Evolutionary conservation across 495 filamentous ascomycete genomes (phyloP), one percentile per base, ranked within the genome.

Genomic region (Penicillium turbatum): DNA sequence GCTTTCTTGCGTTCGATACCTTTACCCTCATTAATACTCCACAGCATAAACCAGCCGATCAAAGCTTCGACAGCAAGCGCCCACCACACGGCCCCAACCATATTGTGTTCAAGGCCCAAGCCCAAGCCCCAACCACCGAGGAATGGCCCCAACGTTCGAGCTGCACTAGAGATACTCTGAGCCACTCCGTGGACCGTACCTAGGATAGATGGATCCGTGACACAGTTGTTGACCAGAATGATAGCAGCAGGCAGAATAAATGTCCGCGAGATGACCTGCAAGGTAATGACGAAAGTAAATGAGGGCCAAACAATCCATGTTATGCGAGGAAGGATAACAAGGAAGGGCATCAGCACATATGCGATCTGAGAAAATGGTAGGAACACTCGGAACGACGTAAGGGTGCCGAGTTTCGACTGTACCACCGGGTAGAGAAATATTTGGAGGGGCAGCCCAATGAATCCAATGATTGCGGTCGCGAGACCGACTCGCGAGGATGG

Each of bases 11-110:
- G 58, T 40, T 74, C 65, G 29, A 75, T 74, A 2, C 77, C 77
- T 36, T 67, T 71, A 0, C 82, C 83, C 48, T 86, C 83, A 42
- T 71, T 69, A 16, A 86, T 74, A 46, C 66, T 72, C 73, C 73
- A 73, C 10, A 78, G 67, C 26, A 78, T 73, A 45, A 78, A 55
- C 62, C 73, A 75, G 0, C 82, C 83, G 3, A 78, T 32, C 3
- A 76, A 48, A 0, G 82, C 73, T 37, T 83, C 73, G 38, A 69
- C 68, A 53, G 73, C 82, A 54, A 86, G 55, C 11, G 55, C 69
- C 88, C 88, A 92, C 84, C 86, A 92, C 15, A 86, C 82, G 10
- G 77, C 64, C 0, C 87, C 87, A 5, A 90, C 76, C 9, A 86
- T 69, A 0, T 87, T 86, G n/a, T 78, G 67, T 24, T 81, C 72